A percentile compares a stretch with the other conserved stretches of the same genome.
Evolutionary conservation across 768 basidiomycete genomes (phyloP).

Genomic region (Hygrocybe coccinea): DNA sequence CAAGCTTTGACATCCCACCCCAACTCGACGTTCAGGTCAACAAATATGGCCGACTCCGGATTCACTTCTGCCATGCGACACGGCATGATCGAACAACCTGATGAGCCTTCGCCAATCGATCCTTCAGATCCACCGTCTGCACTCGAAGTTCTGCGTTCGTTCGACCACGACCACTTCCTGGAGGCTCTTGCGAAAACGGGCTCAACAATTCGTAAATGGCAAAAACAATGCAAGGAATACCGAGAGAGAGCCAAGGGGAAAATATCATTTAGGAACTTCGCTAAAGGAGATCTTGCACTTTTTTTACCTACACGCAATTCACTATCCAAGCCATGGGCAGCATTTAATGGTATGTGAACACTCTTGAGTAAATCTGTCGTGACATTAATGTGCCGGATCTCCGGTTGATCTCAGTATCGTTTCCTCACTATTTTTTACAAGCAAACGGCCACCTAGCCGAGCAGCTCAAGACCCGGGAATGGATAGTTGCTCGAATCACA

Average conservation of each 20-base stretch:
- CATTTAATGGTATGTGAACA: constrained; percentile 79
- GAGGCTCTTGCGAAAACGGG: constrained; percentile 78
- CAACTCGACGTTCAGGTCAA: constrained; percentile 39
- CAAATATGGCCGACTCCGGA: constrained; percentile 45
- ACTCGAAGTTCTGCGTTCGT: constrained; percentile 62
- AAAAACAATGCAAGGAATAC: constrained; percentile 95
- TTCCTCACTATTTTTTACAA: constrained; percentile 96
- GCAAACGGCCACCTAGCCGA: constrained; percentile 83
- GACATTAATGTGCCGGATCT: not conserved
- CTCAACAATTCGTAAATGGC: constrained; percentile 92
- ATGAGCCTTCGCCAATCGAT: constrained; percentile 72
- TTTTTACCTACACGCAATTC: constrained; percentile 96
- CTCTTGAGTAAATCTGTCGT: constrained; percentile 2
- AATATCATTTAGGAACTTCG: constrained; percentile 93
- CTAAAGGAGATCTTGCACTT: constrained; percentile 90
- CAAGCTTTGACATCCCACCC: constrained; percentile 56
- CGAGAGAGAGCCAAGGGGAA: constrained; percentile 94
- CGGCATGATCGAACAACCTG: constrained; percentile 46
- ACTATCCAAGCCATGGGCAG: constrained; percentile 92
- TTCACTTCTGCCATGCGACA: constrained; percentile 51
- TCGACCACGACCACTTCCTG: constrained; percentile 81
- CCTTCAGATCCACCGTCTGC: constrained; percentile 69
- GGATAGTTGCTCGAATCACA: constrained; percentile 91
- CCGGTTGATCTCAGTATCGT: constrained; percentile 69
- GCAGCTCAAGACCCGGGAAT: constrained; percentile 85